Evolutionary conservation across 176 grass and related monocot species (phyloP).

Genomic region (Thinopyrum elongatum): DNA sequence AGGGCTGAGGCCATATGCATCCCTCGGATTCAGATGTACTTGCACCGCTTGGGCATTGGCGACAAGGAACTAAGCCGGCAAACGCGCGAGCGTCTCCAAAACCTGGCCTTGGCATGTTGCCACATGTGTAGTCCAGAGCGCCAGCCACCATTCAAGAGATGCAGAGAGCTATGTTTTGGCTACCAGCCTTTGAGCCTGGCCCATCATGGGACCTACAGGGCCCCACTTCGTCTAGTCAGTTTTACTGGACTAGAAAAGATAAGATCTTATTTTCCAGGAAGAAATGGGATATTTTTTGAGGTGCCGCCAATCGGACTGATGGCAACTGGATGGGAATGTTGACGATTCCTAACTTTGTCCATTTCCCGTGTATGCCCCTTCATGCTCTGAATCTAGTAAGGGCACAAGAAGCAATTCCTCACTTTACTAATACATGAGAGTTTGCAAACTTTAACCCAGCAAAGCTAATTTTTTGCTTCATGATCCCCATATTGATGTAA

Average conservation of each 20-base stretch:
- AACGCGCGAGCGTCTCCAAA: neutral
- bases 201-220: neutral
- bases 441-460: neutral
- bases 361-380: neutral
- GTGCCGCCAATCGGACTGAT: neutral
- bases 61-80: neutral
- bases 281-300: neutral
- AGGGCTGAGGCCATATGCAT: neutral
- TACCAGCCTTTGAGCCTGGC: neutral
- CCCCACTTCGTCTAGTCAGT: neutral
- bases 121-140: neutral
- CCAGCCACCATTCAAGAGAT: neutral
- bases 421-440: neutral
- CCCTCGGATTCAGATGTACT: neutral
- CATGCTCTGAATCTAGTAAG: neutral
- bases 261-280: neutral
- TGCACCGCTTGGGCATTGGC: neutral
- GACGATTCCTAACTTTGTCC: neutral
- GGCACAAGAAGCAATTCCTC: neutral
- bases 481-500: neutral
- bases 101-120: neutral
- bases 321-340: conserved; percentile 1
- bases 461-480: neutral
- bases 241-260: neutral
- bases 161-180: neutral